Evolutionary conservation across 352 stramenopile species (phyloP), one percentile per base, ranked within the genome.

Genomic region (Phytopythium chamaehyphon): DNA sequence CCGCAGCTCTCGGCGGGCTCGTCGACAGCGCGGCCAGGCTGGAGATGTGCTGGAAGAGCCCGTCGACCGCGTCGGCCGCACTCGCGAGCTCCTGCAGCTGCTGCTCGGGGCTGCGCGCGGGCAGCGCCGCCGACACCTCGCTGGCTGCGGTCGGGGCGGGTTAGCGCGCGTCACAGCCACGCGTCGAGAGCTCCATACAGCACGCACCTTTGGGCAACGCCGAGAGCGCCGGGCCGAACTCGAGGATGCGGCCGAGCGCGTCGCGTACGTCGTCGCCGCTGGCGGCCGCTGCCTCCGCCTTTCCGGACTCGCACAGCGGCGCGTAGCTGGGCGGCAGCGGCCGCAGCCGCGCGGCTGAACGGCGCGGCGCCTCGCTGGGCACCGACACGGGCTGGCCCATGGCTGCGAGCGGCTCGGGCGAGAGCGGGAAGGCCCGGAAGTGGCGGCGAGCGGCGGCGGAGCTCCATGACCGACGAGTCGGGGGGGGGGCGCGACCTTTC

Each of bases 31-130:
- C 62, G 19, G 82, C 73, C 19, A 95, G 53, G 37, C 71, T 76
- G 0, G 78, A 85, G 36, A 95, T 86, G 59, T 91, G 82, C 37
- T 84, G 74, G 55, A 95, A 95, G 24, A 95, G 48, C 43, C 90
- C 84, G 18, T 88, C 72, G 40, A 84, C 62, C 18, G 82, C 86
- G 55, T 95, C 84, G 18, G 89, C 83, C 1, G 80, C 71, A 55
- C 71, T 89, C 49, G 86, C 62, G 31, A 93, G 62, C n/a, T 83
- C 78, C 26, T 90, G 73, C 22, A 93, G 58, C 39, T 90, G 70
- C 45, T 89, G 76, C 35, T 89, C 70, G 0, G 59, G 31, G 36
- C 47, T 88, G 37, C 51, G 61, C 3, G 51, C 36, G 16, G 59
- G 40, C 28, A 73, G 42, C 5, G 44, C 43, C 9, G 47, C 69